Conservation (phyloP, 73 alveolate genomes). For the Symbiodinium natans region DNA sequence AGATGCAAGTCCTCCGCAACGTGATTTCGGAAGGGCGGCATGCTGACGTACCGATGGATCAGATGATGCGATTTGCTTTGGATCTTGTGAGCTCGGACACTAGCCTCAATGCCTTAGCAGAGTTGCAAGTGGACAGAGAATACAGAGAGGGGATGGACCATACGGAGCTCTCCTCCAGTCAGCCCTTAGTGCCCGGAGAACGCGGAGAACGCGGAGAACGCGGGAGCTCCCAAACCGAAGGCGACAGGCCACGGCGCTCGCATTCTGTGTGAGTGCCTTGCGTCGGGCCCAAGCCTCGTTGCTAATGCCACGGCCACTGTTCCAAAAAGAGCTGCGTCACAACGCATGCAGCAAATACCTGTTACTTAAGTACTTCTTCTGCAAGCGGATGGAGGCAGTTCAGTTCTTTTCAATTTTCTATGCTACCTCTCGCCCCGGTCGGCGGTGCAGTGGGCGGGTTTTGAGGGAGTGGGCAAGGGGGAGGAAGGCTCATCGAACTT, state of each 20-base stretch:
- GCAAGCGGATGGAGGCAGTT: no score
- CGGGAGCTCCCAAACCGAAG: not conserved
- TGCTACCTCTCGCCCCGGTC: no score
- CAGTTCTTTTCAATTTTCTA: no score
- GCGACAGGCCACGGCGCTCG: not conserved
- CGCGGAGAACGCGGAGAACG: no score
- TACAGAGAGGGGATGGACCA: no score
- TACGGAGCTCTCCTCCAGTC: no score
- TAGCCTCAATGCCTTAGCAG: slow-evolving; percentile 5
- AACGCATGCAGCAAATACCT: not conserved
- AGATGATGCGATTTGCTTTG: slow-evolving; percentile 46
- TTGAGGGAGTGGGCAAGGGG: no score
- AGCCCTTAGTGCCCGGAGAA: no score
- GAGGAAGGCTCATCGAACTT: no score
- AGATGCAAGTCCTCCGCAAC: slow-evolving; percentile 32
- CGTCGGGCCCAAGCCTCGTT: not conserved
- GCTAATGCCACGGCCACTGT: not conserved
- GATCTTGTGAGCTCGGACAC: slow-evolving; percentile 58
- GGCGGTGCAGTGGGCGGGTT: no score
- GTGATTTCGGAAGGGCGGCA: slow-evolving; percentile 6
- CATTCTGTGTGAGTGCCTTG: not conserved
- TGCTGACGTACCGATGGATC: slow-evolving; percentile 11
- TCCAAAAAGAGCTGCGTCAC: not conserved
- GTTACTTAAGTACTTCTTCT: no score
- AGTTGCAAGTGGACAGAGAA: no score